These are phyloP conservation scores for Camellia sinensis DNA, from an alignment of 148 eudicot genomes.

Conservation along the genomic window DNA sequence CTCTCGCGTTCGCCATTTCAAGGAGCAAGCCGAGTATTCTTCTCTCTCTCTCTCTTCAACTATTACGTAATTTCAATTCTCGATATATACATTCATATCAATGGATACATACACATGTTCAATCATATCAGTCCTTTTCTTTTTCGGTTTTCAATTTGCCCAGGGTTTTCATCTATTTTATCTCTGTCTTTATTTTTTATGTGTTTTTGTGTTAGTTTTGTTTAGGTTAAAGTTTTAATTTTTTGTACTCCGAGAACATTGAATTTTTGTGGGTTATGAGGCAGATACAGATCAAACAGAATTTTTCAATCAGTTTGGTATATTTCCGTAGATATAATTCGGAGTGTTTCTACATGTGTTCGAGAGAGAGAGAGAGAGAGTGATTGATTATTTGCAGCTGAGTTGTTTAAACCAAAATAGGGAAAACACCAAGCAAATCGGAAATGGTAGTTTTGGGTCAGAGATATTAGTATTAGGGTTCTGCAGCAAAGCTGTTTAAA, in stretches of 20 bases:
- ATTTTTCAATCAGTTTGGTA: not conserved
- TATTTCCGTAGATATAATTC: no score
- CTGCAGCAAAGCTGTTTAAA: not conserved
- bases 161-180: not conserved
- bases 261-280: not conserved
- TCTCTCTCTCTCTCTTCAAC: not conserved
- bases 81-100: not conserved
- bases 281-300: not conserved
- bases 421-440: not conserved
- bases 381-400: not conserved
- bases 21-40: conserved; percentile 61
- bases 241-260: not conserved
- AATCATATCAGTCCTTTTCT: not conserved
- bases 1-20: conserved; percentile 59
- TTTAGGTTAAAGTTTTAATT: not conserved
- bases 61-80: not conserved
- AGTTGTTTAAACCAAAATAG: not conserved
- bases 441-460: not conserved
- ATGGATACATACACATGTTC: not conserved
- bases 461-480: not conserved
- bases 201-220: not conserved
- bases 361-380: not conserved
- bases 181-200: not conserved
- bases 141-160: not conserved
- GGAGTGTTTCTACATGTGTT: not conserved